phyloP scores from a whole-genome alignment of 2,329 filamentous ascomycete species.

The Xylariaceae sp. region DNA sequence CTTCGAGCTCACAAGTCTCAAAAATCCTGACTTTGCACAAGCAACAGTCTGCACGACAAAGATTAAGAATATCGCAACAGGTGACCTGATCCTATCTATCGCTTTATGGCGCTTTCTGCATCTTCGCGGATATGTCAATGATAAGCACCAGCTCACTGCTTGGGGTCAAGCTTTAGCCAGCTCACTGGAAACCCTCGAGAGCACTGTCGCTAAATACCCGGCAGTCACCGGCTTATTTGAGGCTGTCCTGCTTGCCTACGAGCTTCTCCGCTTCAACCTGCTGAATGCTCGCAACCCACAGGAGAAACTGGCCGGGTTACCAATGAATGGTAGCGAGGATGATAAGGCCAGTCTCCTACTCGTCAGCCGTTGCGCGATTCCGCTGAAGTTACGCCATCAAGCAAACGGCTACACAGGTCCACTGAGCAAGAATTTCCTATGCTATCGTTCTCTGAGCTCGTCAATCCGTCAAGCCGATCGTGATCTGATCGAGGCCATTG shows the following conservation, averaged over 20 bases:
- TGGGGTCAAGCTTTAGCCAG: slow-evolving; percentile 80
- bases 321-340: slow-evolving; percentile 57
- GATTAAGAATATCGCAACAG: slow-evolving; percentile 56
- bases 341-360: slow-evolving; percentile 77
- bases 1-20: slow-evolving; percentile 64
- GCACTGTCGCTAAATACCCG: slow-evolving; percentile 43
- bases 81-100: slow-evolving; percentile 67
- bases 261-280: slow-evolving; percentile 75
- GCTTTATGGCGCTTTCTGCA: slow-evolving; percentile 86
- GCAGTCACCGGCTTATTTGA: slow-evolving; percentile 61
- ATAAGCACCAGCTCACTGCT: slow-evolving; percentile 70
- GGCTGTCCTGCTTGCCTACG: slow-evolving; percentile 75
- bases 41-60: slow-evolving; percentile 62
- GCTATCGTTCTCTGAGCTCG: slow-evolving; percentile 78
- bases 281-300: slow-evolving; percentile 66
- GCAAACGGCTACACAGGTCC: slow-evolving; percentile 91
- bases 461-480: slow-evolving; percentile 75
- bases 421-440: slow-evolving; percentile 82
- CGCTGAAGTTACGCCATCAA: slow-evolving; percentile 78
- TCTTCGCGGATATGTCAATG: slow-evolving; percentile 78
- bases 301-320: slow-evolving; percentile 51
- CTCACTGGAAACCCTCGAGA: slow-evolving; percentile 60
- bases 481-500: slow-evolving; percentile 78
- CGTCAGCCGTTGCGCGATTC: slow-evolving; percentile 79
- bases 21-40: slow-evolving; percentile 64